Evolutionary conservation across 768 basidiomycete genomes (phyloP).

Genomic region (Gloeostereum incarnatum): DNA sequence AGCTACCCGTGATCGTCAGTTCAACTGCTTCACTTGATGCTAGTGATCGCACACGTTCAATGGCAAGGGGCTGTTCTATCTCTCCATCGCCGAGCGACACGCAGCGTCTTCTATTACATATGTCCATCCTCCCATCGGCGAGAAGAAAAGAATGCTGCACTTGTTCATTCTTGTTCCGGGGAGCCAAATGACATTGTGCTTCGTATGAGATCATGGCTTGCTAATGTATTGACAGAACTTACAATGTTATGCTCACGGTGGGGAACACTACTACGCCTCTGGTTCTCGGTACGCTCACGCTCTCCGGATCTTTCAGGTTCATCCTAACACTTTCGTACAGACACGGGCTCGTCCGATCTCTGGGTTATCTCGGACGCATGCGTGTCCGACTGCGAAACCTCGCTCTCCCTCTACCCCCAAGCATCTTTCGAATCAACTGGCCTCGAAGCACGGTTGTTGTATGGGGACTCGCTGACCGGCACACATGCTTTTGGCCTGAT

Average conservation of each 20-base stretch:
- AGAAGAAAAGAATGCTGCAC: too few species aligned
- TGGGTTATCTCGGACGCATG: conserved; percentile 64
- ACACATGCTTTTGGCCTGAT: conserved; percentile 60
- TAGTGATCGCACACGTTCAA: too few species aligned
- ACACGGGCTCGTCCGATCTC: conserved; percentile 72
- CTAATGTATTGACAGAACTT: conserved; percentile 33
- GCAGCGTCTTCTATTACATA: too few species aligned
- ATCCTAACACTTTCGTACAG: conserved; percentile 19
- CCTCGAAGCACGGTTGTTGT: conserved; percentile 39
- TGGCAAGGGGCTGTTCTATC: too few species aligned
- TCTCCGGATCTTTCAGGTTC: background rate
- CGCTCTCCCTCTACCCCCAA: conserved; percentile 41
- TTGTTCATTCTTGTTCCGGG: too few species aligned
- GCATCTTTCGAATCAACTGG: conserved; percentile 35
- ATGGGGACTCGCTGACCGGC: conserved; percentile 66
- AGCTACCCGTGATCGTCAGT: too few species aligned
- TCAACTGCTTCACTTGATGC: too few species aligned
- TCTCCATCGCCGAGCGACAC: too few species aligned
- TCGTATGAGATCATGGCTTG: too few species aligned
- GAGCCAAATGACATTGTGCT: too few species aligned
- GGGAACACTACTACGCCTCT: conserved; percentile 44
- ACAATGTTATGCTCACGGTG: conserved; percentile 50
- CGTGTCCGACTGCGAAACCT: conserved; percentile 25
- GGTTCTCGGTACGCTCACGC: conserved; percentile 46
- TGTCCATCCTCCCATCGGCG: too few species aligned